Evolutionary conservation across 345 rosid genomes (phyloP), one percentile per base, ranked within the genome.

Genomic region (Cardamine chenopodiifolia): DNA sequence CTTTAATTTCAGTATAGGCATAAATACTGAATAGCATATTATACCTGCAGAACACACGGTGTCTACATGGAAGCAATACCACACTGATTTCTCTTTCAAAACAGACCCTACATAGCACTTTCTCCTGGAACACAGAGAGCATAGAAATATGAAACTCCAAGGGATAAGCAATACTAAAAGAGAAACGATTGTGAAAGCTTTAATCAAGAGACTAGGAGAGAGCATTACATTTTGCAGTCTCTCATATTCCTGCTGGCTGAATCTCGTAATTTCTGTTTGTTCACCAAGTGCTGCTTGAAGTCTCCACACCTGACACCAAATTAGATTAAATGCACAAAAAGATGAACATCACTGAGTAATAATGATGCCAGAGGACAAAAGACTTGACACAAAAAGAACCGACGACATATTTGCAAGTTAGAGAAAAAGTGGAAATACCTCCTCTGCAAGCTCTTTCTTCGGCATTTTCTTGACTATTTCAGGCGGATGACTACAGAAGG

Each of bases 381-480:
- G 2, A 10, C 44, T 17, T 6, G 52, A 70, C 14, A 14, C 42
- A 61, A 23, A 5, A 42, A n/a, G 23, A 14, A 62, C 42, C 14
- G 29, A 19, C 7, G 10, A 66, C 31, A 40, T 25, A 61, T 48
- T 32, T 45, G 50, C 57, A 25, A 59, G 68, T 47, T 10, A 42
- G 29, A 40, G 19, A 72, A 78, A 53, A 10, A 35, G 66, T 40
- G 25, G 32, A 44, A 8, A 26, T 72, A 95, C 99, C 96, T 92
- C 99, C 80, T 95, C 98, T 8, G 97, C 92, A 47, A 95, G 97
- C 78, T 95, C 98, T 77, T 79, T 88, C 79, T 86, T 92, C 22
- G 98, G 97, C 99, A 92, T 90, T 82, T 89, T 95, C 85, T 90
- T 95, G 62, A 90, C 98, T 66, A 95, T 74, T 70, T 95, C 99